A percentile compares a stretch with the other conserved stretches of the same genome.
phyloP scores from a whole-genome alignment of 257 asterid genomes.

The Forsythia suspensa region DNA sequence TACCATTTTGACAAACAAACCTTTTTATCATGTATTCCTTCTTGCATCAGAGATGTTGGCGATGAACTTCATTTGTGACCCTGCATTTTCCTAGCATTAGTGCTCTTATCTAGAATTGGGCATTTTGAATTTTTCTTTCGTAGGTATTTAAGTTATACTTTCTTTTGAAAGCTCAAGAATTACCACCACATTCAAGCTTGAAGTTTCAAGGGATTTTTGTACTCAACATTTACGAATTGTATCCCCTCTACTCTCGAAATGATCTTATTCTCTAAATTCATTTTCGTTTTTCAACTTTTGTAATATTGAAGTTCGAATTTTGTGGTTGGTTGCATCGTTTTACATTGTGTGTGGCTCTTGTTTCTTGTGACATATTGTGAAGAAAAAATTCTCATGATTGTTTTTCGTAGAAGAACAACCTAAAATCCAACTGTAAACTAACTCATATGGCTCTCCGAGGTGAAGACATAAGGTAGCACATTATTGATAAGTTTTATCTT shows the following conservation, averaged over 20 bases:
- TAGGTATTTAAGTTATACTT: neutral
- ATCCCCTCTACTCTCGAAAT: neutral
- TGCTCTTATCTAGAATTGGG: neutral
- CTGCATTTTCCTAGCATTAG: neutral
- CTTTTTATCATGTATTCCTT: neutral
- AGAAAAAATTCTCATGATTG: neutral
- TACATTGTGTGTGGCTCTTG: neutral
- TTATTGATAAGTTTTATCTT: neutral
- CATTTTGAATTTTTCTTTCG: neutral
- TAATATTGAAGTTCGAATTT: neutral
- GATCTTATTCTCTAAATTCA: neutral
- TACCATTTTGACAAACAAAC: neutral
- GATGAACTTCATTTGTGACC: neutral
- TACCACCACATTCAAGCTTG: neutral
- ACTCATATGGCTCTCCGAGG: neutral
- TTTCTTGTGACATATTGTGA: neutral
- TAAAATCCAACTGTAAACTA: neutral
- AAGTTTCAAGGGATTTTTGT: neutral
- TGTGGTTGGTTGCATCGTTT: neutral
- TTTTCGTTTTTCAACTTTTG: neutral
- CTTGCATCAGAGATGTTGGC: neutral
- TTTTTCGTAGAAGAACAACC: neutral
- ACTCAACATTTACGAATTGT: neutral
- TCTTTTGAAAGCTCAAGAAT: neutral
- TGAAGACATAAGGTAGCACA: neutral